Base-by-base conservation (phyloP, 2,329 filamentous ascomycete genomes). In the Aspergillus fumigatiaffinis region DNA sequence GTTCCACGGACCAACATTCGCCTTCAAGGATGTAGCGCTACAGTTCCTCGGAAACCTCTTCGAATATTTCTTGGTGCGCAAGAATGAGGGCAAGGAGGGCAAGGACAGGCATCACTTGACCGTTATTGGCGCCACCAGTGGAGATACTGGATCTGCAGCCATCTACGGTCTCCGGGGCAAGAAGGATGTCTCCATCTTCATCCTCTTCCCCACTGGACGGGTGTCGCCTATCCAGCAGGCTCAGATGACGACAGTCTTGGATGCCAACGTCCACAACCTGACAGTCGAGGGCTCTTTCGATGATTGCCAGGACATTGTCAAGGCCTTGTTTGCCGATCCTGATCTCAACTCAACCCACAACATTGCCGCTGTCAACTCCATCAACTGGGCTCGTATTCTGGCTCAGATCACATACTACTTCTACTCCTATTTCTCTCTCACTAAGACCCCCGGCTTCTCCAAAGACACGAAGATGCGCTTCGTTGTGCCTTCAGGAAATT, bases 381-480 rank as follows among this genome's bases (percentile, higher is more conserved):
- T 97, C 79, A 97, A 97, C 79, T 97, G 89, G 84, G 90, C 92
- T 1, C 84, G 94, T 66, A 97, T 99, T 66, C 84, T 99, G 41
- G 93, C 94, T 12, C 94, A 99, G 79, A 97, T 96, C 63, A 91
- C 91, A 59, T 97, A 96, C 83, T 99, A 96, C 82, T 96, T 97
- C 80, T 83, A 94, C 76, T 87, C 94, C 12, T 97, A 97, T 82
- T 96, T 97, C 77, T 80, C 87, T 14, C 86, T 99, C 35, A 82
- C 81, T 59, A 79, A 82, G 52, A 84, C 84, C 3, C 70, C 82
- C 0, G 75, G 78, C 17, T 88, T 89, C 73, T 82, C 85, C 57
- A 68, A 87, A 25, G 84, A 83, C 4, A 63, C 65, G 14, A 67
- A 67, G 64, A 82, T 94, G 42, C 87, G 92, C 59, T 96, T 92